A percentile compares a stretch with the other conserved stretches of the same genome.
Conservation (phyloP, 2,329 filamentous ascomycete species). For the Fusarium oxysporum region DNA sequence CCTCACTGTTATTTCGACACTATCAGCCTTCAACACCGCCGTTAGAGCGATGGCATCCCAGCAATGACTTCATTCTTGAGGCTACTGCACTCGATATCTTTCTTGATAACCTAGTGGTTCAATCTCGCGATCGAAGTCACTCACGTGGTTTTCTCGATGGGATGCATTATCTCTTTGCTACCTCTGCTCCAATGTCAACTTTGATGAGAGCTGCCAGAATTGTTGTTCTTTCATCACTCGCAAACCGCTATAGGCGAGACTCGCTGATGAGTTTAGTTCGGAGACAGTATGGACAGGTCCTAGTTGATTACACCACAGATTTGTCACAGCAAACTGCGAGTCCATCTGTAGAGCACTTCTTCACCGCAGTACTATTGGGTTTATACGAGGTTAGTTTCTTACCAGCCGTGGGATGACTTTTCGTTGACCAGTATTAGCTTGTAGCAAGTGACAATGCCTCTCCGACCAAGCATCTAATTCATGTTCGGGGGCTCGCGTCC, state of each 20-base stretch:
- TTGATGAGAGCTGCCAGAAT: slow-evolving; percentile 11
- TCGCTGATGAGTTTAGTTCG: neutral
- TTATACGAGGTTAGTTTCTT: neutral
- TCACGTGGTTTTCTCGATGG: slow-evolving; percentile 16
- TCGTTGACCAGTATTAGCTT: neutral
- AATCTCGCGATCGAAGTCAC: neutral
- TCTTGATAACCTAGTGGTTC: slow-evolving; percentile 1
- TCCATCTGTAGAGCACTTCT: slow-evolving; percentile 5
- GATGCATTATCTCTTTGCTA: slow-evolving; percentile 5
- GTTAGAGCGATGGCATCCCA: neutral
- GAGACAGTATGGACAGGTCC: slow-evolving; percentile 6
- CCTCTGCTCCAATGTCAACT: neutral
- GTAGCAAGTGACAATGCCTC: slow-evolving; percentile 1
- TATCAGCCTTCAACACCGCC: neutral
- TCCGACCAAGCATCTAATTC: neutral
- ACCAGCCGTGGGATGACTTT: fast-evolving
- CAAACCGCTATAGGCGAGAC: neutral
- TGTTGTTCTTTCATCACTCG: slow-evolving; percentile 2
- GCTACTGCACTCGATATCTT: neutral
- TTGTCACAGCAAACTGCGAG: neutral
- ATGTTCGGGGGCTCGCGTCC: neutral
- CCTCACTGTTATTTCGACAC: slow-evolving; percentile 6
- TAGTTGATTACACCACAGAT: neutral
- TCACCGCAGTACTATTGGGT: slow-evolving; percentile 1
- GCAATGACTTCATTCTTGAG: neutral